Evolutionary conservation across 2,329 filamentous ascomycete species (phyloP), one percentile per base, ranked within the genome.

Genomic region (Arthrinium phaeospermum): DNA sequence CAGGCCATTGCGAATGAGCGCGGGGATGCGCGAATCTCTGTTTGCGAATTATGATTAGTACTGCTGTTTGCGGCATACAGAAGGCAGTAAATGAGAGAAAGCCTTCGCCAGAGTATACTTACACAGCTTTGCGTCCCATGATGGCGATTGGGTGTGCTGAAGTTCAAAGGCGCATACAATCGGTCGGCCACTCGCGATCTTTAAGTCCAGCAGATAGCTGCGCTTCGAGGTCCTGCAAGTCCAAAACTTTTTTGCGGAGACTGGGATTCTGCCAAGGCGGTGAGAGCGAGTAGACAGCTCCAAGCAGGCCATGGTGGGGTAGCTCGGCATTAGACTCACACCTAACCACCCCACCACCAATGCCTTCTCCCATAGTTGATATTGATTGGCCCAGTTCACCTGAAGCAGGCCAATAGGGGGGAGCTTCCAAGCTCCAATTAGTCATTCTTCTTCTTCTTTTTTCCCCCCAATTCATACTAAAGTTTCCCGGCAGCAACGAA

Each of bases 1-100:
- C 74, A 95, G 88, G 76, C 93, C 93, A 93, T 98, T 98, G 82
- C 92, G 91, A 80, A 98, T 96, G 78, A 98, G 91, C 82, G 95
- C 92, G 73, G 93, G 93, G 79, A 98, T 97, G 83, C 95, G 93
- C 85, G 93, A 93, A 84, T 98, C 95, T 80, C 94, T 95, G 49
- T 41, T 16, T 10, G 13, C 30, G n/a, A 37, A 14, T 12, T n/a
- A 16, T 14, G 1, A 37, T 70, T 41, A 70, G 68, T 53, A 41
- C 41, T 41, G 57, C 57, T 41, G 2, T 3, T 24, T 47, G 37
- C 5, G 24, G 44, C 1, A 3, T 1, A 24, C 27, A n/a, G 10
- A 27, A 13, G 10, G 34, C 45, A 19, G 22, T 7, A n/a, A 37
- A 24, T 19, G 67, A 4, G 8, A 12, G 34, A 2, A 16, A 12